Evolutionary conservation across 1,284 basidiomycete species (phyloP).

Genomic region (Trichosporon ovoides): DNA sequence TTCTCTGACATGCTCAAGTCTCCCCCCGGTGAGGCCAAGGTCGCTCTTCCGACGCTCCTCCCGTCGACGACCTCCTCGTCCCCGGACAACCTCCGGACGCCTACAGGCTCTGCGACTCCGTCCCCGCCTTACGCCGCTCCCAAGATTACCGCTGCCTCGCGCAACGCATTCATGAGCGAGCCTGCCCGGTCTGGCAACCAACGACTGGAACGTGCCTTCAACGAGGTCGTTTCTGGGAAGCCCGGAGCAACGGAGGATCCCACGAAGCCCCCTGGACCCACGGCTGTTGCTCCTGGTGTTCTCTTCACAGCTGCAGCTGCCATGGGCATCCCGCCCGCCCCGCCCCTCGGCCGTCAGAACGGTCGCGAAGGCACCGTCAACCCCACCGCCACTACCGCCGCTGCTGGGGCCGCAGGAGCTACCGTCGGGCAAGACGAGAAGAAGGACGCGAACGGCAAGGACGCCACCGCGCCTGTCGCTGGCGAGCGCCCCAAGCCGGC

Average conservation of each 20-base stretch:
- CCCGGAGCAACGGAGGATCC: slow-evolving; percentile 34
- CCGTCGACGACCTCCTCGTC: not conserved
- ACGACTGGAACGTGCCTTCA: slow-evolving; percentile 44
- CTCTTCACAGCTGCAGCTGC: slow-evolving; percentile 38
- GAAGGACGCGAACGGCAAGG: slow-evolving; percentile 10
- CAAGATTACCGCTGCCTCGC: slow-evolving; percentile 33
- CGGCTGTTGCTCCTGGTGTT: slow-evolving; percentile 42
- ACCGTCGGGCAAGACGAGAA: slow-evolving; percentile 1
- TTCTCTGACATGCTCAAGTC: slow-evolving; percentile 47
- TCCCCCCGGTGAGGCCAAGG: slow-evolving; percentile 25
- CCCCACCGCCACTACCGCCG: not conserved
- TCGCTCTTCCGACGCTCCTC: not conserved
- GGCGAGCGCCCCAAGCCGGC: slow-evolving; percentile 16
- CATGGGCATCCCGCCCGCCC: slow-evolving; percentile 39
- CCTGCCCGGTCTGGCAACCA: slow-evolving; percentile 24
- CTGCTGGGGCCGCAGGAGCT: slow-evolving; percentile 10
- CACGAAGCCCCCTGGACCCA: slow-evolving; percentile 24
- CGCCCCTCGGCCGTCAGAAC: slow-evolving; percentile 24
- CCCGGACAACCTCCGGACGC: slow-evolving; percentile 25
- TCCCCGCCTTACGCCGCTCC: slow-evolving; percentile 34
- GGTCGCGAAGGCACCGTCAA: slow-evolving; percentile 8
- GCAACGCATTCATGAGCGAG: slow-evolving; percentile 31
- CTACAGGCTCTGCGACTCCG: slow-evolving; percentile 32
- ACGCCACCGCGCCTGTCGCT: slow-evolving; percentile 5
- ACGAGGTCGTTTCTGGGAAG: slow-evolving; percentile 44